Evolutionary conservation across 1,284 basidiomycete genomes (phyloP), one percentile per base, ranked within the genome.

Genomic region (Naganishia cerealis): DNA sequence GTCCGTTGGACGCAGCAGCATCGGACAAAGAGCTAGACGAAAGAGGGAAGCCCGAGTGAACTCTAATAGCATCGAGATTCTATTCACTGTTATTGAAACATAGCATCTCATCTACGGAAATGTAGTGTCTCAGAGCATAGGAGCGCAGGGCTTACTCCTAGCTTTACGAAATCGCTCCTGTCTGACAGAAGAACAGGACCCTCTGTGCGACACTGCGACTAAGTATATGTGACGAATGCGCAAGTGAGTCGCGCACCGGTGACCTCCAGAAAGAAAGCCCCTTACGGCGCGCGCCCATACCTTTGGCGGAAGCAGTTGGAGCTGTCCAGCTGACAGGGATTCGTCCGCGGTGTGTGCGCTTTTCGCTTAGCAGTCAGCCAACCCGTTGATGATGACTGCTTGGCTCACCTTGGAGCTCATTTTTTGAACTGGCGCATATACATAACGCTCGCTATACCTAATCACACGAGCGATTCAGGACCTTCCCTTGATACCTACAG

Each of bases 401-500:
- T 39, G 50, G 38, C 12, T 56, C 15, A 56, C 33, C 36, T 54
- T 39, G 33, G 55, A n/a, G 55, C 50, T 63, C 50, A 40, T 38
- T 50, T 57, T 40, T 57, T 13, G 15, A n/a, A 18, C 54, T 38
- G 7, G 43, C 8, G 46, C 21, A 9, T 21, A 57, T 38, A 43
- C 42, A 43, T 59, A 46, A 59, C 48, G 38, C 24, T n/a, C 18
- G 38, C 46, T 18, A 21, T 24, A 42, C 46, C 50, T 36, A 29
- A 50, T 53, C 46, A 50, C 46, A 16, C 48, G 29, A 56, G 59
- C 26, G 42, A 15, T 16, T 40, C 38, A 57, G n/a, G 18, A 15
- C 54, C 12, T 7, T 15, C 65, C 18, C n/a, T 52, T 26, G 56
- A 57, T 66, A 66, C 65, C 65, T 15, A 7, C 13, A 38, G n/a